Evolutionary conservation across 2,329 filamentous ascomycete species (phyloP).

Genomic region (Dichotomopilus funicola): DNA sequence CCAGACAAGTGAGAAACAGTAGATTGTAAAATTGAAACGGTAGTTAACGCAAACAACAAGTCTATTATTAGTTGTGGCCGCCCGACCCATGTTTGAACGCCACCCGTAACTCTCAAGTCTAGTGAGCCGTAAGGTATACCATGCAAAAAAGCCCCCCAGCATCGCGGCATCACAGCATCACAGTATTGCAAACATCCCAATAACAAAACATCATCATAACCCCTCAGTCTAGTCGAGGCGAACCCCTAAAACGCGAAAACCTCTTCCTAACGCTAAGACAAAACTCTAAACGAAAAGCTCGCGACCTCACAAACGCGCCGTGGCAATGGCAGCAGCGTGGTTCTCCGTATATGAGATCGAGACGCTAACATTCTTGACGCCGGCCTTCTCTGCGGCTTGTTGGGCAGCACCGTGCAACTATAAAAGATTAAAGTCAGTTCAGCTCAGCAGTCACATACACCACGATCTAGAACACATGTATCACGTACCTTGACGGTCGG

Average conservation of each 20-base stretch:
- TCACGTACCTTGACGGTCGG: slow-evolving; percentile 74
- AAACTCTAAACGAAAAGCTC: neutral
- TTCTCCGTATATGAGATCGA: slow-evolving; percentile 94
- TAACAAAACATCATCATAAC: slow-evolving; percentile 5
- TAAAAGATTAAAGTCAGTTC: neutral
- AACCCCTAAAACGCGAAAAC: neutral
- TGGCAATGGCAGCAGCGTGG: slow-evolving; percentile 90
- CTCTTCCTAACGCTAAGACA: neutral
- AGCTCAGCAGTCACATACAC: neutral
- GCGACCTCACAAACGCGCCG: slow-evolving; percentile 56
- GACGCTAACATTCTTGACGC: slow-evolving; percentile 81
- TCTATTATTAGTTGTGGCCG: neutral
- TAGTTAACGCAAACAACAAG: neutral
- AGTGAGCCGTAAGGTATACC: neutral
- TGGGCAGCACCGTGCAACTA: slow-evolving; percentile 84
- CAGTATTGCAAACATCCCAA: neutral
- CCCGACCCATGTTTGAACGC: no score
- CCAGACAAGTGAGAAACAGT: no score
- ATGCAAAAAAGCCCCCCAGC: neutral
- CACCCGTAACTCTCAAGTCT: no score
- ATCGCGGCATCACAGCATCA: neutral
- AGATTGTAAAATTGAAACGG: no score
- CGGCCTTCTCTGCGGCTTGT: slow-evolving; percentile 73
- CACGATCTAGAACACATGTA: neutral
- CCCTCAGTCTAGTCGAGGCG: neutral